Percentiles rank a stretch among this genome's conserved stretches.
Evolutionary conservation across 345 rosid species (phyloP).

Genomic region (Populus simonii): DNA sequence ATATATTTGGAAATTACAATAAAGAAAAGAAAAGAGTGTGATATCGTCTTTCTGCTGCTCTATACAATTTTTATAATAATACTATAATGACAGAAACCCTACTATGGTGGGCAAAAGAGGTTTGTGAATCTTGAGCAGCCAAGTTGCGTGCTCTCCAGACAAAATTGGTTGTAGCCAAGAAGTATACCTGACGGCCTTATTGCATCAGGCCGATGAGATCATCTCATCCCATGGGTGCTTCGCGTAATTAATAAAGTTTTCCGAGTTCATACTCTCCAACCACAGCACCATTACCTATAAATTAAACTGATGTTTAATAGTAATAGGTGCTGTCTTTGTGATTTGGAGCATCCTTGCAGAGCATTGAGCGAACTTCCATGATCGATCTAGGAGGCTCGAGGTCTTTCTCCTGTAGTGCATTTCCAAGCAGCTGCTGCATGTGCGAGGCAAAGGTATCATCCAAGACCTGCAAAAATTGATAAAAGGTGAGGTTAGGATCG

Average conservation of each 20-base stretch:
- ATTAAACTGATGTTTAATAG: constrained; percentile 29
- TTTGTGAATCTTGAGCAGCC: constrained; percentile 17
- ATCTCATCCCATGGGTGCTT: constrained; percentile 6
- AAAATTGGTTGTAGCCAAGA: background rate
- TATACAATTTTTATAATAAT: background rate
- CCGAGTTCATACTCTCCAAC: no score
- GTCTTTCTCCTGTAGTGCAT: constrained; percentile 75
- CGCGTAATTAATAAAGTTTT: background rate
- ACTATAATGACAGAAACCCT: background rate
- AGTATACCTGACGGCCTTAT: background rate
- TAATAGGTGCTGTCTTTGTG: constrained; percentile 64
- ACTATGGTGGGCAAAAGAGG: background rate
- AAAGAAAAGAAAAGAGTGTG: background rate
- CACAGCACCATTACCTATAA: background rate
- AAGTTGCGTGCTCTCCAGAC: constrained; percentile 28
- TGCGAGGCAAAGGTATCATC: constrained; percentile 94
- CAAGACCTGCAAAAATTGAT: constrained; percentile 54
- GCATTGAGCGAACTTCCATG: constrained; percentile 86
- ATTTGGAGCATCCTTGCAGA: constrained; percentile 78
- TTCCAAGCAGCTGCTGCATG: constrained; percentile 92
- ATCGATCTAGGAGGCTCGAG: constrained; percentile 91
- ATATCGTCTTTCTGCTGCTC: background rate
- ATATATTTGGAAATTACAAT: background rate
- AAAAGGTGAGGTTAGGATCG: background rate
- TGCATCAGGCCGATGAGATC: constrained; percentile 14